Percentiles rank a stretch among this genome's conserved stretches.
Conservation (phyloP, 163 green algal species). For the Scenedesmus sp. region DNA sequence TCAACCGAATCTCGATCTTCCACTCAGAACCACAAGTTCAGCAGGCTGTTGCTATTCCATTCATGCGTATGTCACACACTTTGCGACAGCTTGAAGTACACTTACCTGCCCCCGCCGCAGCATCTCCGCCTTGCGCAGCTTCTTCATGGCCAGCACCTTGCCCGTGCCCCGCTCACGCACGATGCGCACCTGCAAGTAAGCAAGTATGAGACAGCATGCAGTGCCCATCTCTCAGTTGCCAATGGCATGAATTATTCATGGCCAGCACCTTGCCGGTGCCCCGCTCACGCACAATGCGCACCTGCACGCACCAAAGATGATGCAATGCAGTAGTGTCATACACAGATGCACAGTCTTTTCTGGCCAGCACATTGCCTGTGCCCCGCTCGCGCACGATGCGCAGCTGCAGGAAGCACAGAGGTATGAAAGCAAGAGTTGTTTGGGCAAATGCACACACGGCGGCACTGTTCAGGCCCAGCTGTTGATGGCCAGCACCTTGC, state of each 20-base stretch:
- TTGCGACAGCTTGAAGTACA: no score
- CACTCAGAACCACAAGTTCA: no score
- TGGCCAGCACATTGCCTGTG: constrained; percentile 92
- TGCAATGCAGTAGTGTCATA: no score
- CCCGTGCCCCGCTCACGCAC: constrained; percentile 86
- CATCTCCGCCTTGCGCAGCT: constrained; percentile 98
- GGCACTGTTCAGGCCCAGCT: constrained; percentile 63
- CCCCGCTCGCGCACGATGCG: constrained; percentile 89
- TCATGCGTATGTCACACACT: no score
- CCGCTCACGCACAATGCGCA: constrained; percentile 73
- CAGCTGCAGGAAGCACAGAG: constrained; percentile 68
- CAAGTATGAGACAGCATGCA: neutral
- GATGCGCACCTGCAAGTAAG: constrained; percentile 83
- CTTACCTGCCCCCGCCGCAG: constrained; percentile 91
- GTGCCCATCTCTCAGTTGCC: no score
- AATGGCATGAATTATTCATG: constrained; percentile 90
- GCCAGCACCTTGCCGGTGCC: constrained; percentile 90
- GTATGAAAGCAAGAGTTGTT: neutral
- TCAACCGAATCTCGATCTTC: no score
- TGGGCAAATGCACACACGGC: neutral
- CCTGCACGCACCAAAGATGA: neutral
- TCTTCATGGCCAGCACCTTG: constrained; percentile 98
- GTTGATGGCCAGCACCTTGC: constrained; percentile 97
- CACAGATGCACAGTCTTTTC: constrained; percentile 94
- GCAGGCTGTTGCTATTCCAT: no score